phyloP scores from a whole-genome alignment of 441 rosid species.

The Erodium texanum region DNA sequence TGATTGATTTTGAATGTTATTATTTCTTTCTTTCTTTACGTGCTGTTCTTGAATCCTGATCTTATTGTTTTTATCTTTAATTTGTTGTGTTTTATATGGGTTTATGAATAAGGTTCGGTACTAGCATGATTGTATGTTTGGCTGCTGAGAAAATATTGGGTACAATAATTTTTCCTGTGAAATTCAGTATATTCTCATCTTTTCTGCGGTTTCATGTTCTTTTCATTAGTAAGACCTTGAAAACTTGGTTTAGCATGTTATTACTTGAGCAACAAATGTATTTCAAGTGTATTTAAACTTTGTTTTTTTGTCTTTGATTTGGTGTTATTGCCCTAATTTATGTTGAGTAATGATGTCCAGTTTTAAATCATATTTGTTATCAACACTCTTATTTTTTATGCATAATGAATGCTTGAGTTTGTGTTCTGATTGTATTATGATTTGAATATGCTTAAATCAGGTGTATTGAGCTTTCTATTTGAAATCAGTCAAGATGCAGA shows the following conservation, averaged over 20 bases:
- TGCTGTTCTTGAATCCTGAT: not conserved
- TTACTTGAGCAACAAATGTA: not conserved
- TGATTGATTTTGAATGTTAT: not conserved
- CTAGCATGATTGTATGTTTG: not conserved
- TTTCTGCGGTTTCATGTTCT: too few relatives aligned
- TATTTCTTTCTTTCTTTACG: not conserved
- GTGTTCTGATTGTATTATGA: not conserved
- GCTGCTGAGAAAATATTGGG: not conserved
- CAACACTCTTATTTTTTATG: not conserved
- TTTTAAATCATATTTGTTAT: too few relatives aligned
- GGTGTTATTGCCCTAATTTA: not conserved
- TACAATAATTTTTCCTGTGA: not conserved
- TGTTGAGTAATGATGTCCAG: too few relatives aligned
- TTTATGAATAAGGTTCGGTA: not conserved
- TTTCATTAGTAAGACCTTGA: not conserved
- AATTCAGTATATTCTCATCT: not conserved
- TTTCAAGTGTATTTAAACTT: not conserved
- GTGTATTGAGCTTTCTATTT: conserved; percentile 18
- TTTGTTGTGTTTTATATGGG: not conserved
- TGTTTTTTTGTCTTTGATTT: not conserved
- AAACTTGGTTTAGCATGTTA: not conserved
- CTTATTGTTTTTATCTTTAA: not conserved
- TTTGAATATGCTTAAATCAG: conserved; percentile 7
- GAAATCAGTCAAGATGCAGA: conserved; percentile 61
- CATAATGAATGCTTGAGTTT: not conserved